Base-by-base conservation (phyloP, 2,329 filamentous ascomycete genomes). In the Trichoderma simmonsii region DNA sequence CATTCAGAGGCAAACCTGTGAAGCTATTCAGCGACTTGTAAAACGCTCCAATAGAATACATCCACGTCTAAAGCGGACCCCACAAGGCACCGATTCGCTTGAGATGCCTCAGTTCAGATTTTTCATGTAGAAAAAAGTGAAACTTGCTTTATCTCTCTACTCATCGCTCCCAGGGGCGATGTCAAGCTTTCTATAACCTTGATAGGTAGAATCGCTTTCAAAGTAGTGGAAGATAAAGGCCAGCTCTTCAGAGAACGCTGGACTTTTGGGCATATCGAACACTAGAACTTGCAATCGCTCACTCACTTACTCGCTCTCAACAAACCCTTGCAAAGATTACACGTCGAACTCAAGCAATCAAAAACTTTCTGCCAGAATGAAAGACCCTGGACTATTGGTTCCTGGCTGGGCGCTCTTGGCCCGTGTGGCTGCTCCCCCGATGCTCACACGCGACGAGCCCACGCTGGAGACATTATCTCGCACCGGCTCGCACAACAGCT, bases 11-110 rank as follows among this genome's bases (percentile, higher is more conserved):
- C 5, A 30, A 28, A 48, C 1, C 7, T 7, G 12, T 28, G 21
- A 60, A 36, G 15, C 43, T 36, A 28, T 21, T 66, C 63, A 26
- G 43, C 15, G 36, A 5, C 18, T 11, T 21, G 21, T 11, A 2
- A 26, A 12, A n/a, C 15, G 56, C 28, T 70, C 66, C 66, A 70
- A 70, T 70, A 51, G 57, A 59, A 62, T 24, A 54, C 66, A 70
- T 54, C 56, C 66, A 70, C 57, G 66, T 70, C 57, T 70, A 3
- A 60, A 61, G 39, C 48, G 66, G 39, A 51, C 57, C 66, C 66
- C 66, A 51, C 66, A 48, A 6, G 30, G 39, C 26, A 70, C 28
- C 39, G 21, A 60, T 28, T 51, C 26, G 65, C 36, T 11, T 3
- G 15, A 36, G 24, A 63, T 24, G 5, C 14, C 21, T 64, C 43